Conservation (phyloP, 805 yeast species). For the Sungouiozyma intestinalis region DNA sequence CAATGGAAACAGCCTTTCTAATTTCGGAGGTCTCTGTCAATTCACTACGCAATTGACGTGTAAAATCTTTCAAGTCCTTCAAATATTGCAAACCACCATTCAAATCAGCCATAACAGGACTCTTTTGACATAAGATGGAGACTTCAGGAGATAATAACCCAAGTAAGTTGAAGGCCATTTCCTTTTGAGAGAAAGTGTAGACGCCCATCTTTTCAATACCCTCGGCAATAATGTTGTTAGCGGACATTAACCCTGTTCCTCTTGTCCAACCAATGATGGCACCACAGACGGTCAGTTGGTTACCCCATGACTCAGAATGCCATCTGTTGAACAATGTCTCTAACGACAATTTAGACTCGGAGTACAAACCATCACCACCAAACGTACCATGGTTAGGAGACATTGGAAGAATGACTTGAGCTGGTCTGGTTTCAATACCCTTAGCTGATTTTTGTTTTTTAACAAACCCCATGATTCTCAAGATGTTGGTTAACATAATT, state of each 20-base stretch:
- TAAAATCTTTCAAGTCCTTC: conserved; percentile 82
- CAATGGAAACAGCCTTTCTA: conserved; percentile 91
- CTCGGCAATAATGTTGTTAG: conserved; percentile 93
- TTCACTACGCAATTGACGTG: conserved; percentile 64
- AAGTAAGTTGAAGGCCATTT: conserved; percentile 96
- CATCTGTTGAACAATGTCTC: conserved; percentile 98
- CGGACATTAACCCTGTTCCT: conserved; percentile 99
- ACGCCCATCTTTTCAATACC: conserved; percentile 94
- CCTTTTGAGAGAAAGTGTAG: conserved; percentile 96
- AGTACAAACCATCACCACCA: conserved; percentile 96
- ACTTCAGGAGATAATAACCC: conserved; percentile 88
- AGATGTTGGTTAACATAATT: conserved; percentile 91
- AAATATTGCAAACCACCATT: conserved; percentile 97
- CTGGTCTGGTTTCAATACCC: conserved; percentile 89
- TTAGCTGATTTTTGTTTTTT: conserved; percentile 70
- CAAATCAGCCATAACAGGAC: conserved; percentile 95
- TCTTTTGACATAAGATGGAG: conserved; percentile 76
- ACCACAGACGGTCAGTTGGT: conserved; percentile 93
- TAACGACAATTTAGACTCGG: conserved; percentile 90
- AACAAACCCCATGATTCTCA: conserved; percentile 85
- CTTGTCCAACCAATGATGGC: conserved; percentile 99
- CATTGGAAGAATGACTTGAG: conserved; percentile 91
- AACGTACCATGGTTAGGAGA: conserved; percentile 99
- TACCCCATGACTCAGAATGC: conserved; percentile 95
- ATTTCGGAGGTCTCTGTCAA: conserved; percentile 74